Conservation (phyloP, 352 stramenopile species). For the Paralagenidium karlingii region DNA sequence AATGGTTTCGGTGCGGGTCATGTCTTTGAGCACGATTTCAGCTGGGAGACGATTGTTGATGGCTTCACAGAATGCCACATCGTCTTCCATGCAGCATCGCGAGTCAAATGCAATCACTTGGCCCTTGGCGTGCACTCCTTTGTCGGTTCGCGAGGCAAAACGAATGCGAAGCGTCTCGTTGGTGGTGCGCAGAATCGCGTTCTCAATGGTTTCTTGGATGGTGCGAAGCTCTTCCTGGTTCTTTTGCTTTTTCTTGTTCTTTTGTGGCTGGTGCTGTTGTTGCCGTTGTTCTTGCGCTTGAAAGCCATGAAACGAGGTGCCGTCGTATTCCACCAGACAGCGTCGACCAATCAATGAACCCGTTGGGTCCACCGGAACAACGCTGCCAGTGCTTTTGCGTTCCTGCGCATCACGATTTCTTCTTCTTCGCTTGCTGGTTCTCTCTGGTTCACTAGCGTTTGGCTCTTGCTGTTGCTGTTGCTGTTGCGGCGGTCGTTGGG, state of each 20-base stretch:
- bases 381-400: no score
- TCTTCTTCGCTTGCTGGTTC: no score
- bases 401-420: no score
- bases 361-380: no score
- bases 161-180: conserved; percentile 63
- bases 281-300: conserved; percentile 73
- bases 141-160: conserved; percentile 86
- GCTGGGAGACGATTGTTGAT: conserved; percentile 61
- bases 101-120: conserved; percentile 87
- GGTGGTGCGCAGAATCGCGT: conserved; percentile 54
- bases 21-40: conserved; percentile 32
- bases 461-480: no score
- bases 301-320: conserved; percentile 59
- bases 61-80: conserved; percentile 29
- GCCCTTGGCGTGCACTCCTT: conserved; percentile 84
- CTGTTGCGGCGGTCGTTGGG: no score
- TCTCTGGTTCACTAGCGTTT: no score
- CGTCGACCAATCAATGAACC: no score
- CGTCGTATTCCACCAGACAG: conserved; percentile 65
- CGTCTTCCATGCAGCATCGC: conserved; percentile 24
- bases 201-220: conserved; percentile 61
- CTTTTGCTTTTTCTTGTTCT: no score
- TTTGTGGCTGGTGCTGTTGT: conserved; percentile 8
- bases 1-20: conserved; percentile 9
- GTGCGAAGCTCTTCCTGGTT: conserved; percentile 27